Conservation (phyloP, 2,329 filamentous ascomycete genomes). For the Aspergillus candidus region DNA sequence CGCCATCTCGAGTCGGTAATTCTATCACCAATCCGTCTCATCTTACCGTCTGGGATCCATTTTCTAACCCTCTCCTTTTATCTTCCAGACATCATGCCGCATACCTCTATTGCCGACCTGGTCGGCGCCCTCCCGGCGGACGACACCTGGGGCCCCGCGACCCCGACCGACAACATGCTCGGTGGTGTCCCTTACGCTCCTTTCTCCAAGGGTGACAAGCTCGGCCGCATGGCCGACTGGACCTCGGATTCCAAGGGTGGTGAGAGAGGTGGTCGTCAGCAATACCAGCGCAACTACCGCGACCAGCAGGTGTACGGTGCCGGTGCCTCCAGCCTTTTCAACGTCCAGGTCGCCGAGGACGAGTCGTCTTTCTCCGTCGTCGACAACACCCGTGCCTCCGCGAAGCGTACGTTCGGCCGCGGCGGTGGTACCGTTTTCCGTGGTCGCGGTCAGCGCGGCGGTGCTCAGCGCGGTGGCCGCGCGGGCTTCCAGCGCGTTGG, state of each 20-base stretch:
- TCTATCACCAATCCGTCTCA: background rate
- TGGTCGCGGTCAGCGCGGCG: constrained; percentile 69
- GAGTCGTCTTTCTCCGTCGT: constrained; percentile 97
- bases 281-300: constrained; percentile 90
- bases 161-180: constrained; percentile 78
- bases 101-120: constrained; percentile 56
- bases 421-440: constrained; percentile 88
- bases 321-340: constrained; percentile 78
- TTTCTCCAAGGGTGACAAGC: constrained; percentile 97
- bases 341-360: constrained; percentile 86
- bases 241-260: constrained; percentile 75
- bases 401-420: constrained; percentile 75
- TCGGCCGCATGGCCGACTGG: constrained; percentile 99
- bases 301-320: constrained; percentile 97
- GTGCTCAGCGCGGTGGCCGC: constrained; percentile 65
- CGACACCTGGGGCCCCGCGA: constrained; percentile 80
- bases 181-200: constrained; percentile 95
- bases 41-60: background rate
- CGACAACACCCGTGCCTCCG: constrained; percentile 82
- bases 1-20: too few relatives aligned
- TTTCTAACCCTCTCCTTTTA: constrained; percentile 1
- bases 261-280: constrained; percentile 69
- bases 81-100: constrained; percentile 39
- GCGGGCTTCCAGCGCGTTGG: constrained; percentile 68
- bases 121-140: constrained; percentile 66